phyloP scores from a whole-genome alignment of 2,329 filamentous ascomycete species.

The Teratosphaeria nubilosa region DNA sequence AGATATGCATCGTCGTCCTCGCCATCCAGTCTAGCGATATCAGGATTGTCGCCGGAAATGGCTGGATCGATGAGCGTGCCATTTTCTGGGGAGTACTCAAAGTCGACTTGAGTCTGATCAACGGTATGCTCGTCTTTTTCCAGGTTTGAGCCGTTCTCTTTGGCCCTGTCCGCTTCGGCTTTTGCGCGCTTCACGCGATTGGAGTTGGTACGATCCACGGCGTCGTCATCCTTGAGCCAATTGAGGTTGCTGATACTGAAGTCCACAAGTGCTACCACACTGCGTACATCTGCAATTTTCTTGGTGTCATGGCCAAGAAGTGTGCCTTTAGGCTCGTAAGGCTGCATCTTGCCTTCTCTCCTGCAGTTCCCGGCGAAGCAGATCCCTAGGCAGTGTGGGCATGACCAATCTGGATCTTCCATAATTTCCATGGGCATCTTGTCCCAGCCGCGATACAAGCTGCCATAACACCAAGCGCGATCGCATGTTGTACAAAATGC shows the following conservation, averaged over 20 bases:
- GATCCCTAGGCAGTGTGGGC: slow-evolving; percentile 73
- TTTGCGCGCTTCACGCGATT: slow-evolving; percentile 31
- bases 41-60: slow-evolving; percentile 8
- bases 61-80: slow-evolving; percentile 25
- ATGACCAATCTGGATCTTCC: slow-evolving; percentile 74
- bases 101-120: slow-evolving; percentile 29
- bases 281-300: slow-evolving; percentile 80
- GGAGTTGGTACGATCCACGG: slow-evolving; percentile 25
- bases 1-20: slow-evolving; percentile 20
- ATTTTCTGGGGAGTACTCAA: slow-evolving; percentile 32
- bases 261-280: slow-evolving; percentile 81
- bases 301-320: slow-evolving; percentile 84
- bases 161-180: slow-evolving; percentile 45
- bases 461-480: slow-evolving; percentile 83
- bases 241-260: slow-evolving; percentile 79
- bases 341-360: slow-evolving; percentile 54
- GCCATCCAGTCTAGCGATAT: slow-evolving; percentile 4
- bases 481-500: slow-evolving; percentile 69
- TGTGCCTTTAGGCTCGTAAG: slow-evolving; percentile 80
- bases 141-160: slow-evolving; percentile 35
- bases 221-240: slow-evolving; percentile 58
- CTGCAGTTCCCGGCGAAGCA: slow-evolving; percentile 82
- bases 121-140: slow-evolving; percentile 32
- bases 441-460: slow-evolving; percentile 83
- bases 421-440: slow-evolving; percentile 74